Evolutionary conservation across 257 asterid genomes (phyloP), one percentile per base, ranked within the genome.

Genomic region (Solanum corneliomulleri): DNA sequence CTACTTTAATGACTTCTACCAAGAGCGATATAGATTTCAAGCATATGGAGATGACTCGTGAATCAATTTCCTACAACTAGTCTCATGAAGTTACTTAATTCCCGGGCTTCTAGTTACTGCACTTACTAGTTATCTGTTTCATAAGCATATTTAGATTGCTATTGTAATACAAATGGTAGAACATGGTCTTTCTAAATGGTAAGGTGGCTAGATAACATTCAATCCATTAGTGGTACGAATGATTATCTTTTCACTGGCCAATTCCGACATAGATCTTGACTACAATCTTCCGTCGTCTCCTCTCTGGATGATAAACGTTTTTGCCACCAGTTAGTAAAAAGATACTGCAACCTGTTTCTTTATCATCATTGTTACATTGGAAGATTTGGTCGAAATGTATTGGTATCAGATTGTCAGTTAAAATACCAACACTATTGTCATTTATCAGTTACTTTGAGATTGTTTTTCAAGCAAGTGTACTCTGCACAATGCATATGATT

Each of bases 41-140:
- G 99, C 99, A 11, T 94, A 93, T 85, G 99, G 98, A 15, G 99
- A 97, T 89, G 98, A 94, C 85, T 91, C 90, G 92, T 33, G 86
- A 71, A 82, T 77, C 25, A 5, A 29, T 49, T 81, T 81, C 85
- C 85, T 31, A 39, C 44, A 11, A 47, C 44, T 45, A 45, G 27
- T 6, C 42, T 78, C 84, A 15, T 45, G 15, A 14, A 15, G 25
- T 15, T 80, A 8, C 58, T 47, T 9, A 1, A 16, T 25, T 78
- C 18, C 6, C 41, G 6, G 69, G 15, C 52, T 81, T 49, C 29
- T 81, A 6, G 44, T 56, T 18, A 56, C n/a, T 56, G n/a, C 29
- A 81, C 69, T 49, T 49, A 0, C 11, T 25, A 80, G 18, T 49
- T 18, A 3, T 47, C 44, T 81, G 70, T 81, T 81, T 49, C 85